Percentiles rank a stretch among this genome's conserved stretches.
Conservation (phyloP, 2,329 filamentous ascomycete species). For the Fusarium stilboides region DNA sequence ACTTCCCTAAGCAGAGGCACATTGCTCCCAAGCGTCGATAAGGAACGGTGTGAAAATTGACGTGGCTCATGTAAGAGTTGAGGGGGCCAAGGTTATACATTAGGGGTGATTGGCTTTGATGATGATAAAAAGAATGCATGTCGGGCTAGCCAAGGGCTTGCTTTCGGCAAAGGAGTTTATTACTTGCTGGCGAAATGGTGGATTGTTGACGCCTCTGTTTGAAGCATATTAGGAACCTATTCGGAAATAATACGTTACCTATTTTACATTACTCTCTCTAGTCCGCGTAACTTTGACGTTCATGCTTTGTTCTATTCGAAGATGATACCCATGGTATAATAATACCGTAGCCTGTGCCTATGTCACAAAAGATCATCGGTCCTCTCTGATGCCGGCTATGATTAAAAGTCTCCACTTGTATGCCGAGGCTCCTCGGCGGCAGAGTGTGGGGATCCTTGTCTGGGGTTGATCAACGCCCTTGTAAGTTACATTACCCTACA, state of each 20-base stretch:
- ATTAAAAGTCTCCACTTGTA: conserved; percentile 7
- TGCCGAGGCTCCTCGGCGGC: conserved; percentile 44
- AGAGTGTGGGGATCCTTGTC: conserved; percentile 41
- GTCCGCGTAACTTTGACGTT: no score
- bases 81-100: neutral
- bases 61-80: neutral
- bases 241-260: neutral
- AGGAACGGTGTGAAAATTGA: neutral
- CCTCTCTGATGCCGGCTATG: neutral
- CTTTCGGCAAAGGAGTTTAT: conserved; percentile 44
- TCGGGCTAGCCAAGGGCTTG: conserved; percentile 17
- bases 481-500: conserved; percentile 18
- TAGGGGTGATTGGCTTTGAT: conserved; percentile 8
- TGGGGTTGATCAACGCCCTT: conserved; percentile 21
- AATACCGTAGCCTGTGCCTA: neutral
- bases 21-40: conserved; percentile 52
- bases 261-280: neutral
- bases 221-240: neutral
- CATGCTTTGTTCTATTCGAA: neutral
- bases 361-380: no score
- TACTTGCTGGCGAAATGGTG: conserved; percentile 10
- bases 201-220: conserved; percentile 7
- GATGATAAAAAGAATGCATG: conserved; percentile 39
- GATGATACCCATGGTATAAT: neutral
- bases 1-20: conserved; percentile 78